Conservation (phyloP, 1,139 yeast species). For the Zygotorulaspora mrakii region DNA sequence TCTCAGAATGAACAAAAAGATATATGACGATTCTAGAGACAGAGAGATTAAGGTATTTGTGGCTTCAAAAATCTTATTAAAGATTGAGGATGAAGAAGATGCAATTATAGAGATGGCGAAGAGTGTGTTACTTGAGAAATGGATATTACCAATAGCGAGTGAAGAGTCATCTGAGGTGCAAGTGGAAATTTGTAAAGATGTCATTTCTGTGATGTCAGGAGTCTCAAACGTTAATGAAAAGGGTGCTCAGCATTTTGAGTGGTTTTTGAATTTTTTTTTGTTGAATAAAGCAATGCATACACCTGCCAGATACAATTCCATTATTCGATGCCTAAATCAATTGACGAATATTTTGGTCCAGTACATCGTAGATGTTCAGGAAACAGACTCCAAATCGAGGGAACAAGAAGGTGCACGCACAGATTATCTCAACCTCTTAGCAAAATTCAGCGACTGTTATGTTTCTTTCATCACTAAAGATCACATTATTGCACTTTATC, state of each 20-base stretch:
- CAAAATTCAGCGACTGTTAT: slow-evolving; percentile 50
- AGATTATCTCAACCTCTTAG: slow-evolving; percentile 46
- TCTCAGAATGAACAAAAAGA: slow-evolving; percentile 47
- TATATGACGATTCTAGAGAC: slow-evolving; percentile 43
- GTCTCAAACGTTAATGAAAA: slow-evolving; percentile 40
- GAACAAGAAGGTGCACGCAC: slow-evolving; percentile 32
- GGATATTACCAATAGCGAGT: slow-evolving; percentile 40
- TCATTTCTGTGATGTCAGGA: slow-evolving; percentile 40
- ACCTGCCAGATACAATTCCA: slow-evolving; percentile 15
- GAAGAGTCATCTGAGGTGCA: slow-evolving; percentile 20
- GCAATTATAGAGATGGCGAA: slow-evolving; percentile 47
- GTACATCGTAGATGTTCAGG: slow-evolving; percentile 35
- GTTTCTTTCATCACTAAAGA: slow-evolving; percentile 56
- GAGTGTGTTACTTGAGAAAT: slow-evolving; percentile 42
- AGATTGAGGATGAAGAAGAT: slow-evolving; percentile 71
- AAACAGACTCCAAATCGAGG: slow-evolving; percentile 21
- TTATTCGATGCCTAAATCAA: slow-evolving; percentile 25
- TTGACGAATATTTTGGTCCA: slow-evolving; percentile 34
- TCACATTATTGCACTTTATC: slow-evolving; percentile 58
- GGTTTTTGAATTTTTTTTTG: slow-evolving; percentile 43
- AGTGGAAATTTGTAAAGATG: slow-evolving; percentile 16
- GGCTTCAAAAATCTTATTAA: slow-evolving; percentile 48
- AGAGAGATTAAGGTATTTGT: slow-evolving; percentile 42
- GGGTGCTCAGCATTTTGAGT: slow-evolving; percentile 43
- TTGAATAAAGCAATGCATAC: slow-evolving; percentile 35